Base-by-base conservation (phyloP, 495 filamentous ascomycete species). In the Aspergillus leporis region DNA sequence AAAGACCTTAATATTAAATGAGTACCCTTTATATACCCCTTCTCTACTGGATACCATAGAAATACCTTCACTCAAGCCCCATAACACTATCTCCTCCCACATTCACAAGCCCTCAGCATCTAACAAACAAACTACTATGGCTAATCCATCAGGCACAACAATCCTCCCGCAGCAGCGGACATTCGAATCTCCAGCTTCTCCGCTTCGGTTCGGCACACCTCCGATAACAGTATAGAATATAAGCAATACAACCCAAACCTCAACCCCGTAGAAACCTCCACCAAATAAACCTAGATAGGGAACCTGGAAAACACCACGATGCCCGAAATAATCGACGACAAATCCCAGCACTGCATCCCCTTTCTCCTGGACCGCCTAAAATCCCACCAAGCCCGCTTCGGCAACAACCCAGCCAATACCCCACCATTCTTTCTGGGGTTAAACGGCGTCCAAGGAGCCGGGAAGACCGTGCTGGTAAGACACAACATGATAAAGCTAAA, bases 401-500 rank as follows among this genome's bases (percentile, higher is more conserved):
- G 70, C 25, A 51, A 68, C 62, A 52, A 71, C 48, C 57, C 64
- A 53, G 63, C 67, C 50, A 71, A 77, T 54, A 69, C 78, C 57
- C 78, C 81, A 49, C 82, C 83, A 31, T 81, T 87, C 67, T 84
- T 87, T 68, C 68, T 87, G 19, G 84, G 84, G 16, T 62, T 87
- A 51, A 87, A 87, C 63, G 85, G 80, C 43, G 77, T 95, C 16
- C 92, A 96, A 71, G 93, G 93, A 49, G 90, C 88, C 47, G 93
- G 93, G 41, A 98, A 98, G 74, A 93, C 92, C 1, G 93, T 92
- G 4, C 79, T 97, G 63, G 92, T 87, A 70, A 66, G 75, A 36
- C 5, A 6, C 7, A 38, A 34, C 9, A 50, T 19, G 52, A 19
- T n/a, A n/a, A n/a, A n/a, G n/a, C n/a, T n/a, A n/a, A n/a, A 49